Evolutionary conservation across 2,329 filamentous ascomycete species (phyloP).

Genomic region (Paecilomyces fulvus): DNA sequence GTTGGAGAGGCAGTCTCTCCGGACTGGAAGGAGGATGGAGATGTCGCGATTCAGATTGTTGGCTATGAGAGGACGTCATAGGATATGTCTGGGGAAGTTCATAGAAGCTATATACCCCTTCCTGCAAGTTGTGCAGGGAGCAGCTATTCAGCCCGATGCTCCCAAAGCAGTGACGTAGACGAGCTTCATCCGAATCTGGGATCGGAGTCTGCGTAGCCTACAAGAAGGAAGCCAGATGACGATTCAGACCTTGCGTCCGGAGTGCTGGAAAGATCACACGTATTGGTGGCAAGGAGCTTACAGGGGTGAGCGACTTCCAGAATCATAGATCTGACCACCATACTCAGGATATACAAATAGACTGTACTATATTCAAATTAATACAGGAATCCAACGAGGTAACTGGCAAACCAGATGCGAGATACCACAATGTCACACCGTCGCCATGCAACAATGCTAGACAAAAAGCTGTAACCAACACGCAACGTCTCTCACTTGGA

Average conservation of each 20-base stretch:
- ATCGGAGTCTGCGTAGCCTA: no score
- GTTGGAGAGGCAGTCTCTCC: conserved; percentile 33
- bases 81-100: background rate
- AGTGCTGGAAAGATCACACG: background rate
- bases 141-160: background rate
- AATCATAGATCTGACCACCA: background rate
- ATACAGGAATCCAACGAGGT: background rate
- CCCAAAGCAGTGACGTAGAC: background rate
- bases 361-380: background rate
- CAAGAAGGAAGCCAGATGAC: background rate
- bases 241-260: no score
- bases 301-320: background rate
- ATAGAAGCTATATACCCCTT: background rate
- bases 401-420: background rate
- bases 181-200: background rate
- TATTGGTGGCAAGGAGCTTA: background rate
- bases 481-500: background rate
- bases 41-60: conserved; percentile 42
- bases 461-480: background rate
- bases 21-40: conserved; percentile 41
- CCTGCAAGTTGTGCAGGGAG: background rate
- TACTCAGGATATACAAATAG: background rate
- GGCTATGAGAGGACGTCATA: conserved; percentile 30
- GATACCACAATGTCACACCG: background rate
- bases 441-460: background rate